Base-by-base conservation (phyloP, 78 protist genomes). In the Cavenderia fasciculata region DNA sequence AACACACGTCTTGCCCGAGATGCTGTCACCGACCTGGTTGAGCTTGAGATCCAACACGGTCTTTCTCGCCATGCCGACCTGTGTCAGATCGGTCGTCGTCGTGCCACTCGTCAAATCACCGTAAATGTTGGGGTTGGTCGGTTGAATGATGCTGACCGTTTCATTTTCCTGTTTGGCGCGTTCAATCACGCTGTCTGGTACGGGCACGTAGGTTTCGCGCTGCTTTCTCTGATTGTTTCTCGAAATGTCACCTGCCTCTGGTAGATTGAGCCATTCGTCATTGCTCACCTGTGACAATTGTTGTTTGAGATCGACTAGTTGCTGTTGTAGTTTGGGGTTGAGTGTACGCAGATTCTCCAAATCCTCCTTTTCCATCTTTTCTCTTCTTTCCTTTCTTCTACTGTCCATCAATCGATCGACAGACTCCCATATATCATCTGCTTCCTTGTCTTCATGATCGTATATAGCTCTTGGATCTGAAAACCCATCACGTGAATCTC, bases 1-100 rank as follows among this genome's bases (percentile, higher is more conserved):
- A 1, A 98, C 97, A 14, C 92, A 96, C 6, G 98, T 96, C 71
- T 96, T 97, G 1, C 99, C 99, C 0, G 93, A 25, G 4, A 98
- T 98, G 0, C 87, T 43, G 62, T 96, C 98, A 10, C 96, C 63
- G 23, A 79, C 86, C 40, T 68, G 89, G 38, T 72, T 52, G 71
- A 97, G 91, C 74, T 92, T 92, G 36, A 94, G 51, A 18, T 63
- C 59, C 16, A 97, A 74, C 61, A 95, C 51, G 6, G 92, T 21
- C 62, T 52, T 76, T 4, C 98, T 84, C 8, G 97, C 97, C 3
- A 78, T 71, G 14, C 97, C 97, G 34, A 95, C 77, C 41, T 93
- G 77, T 36, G 94, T 91, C 18, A 98, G 63, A 51, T 97, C 98
- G 4, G 96, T 72, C 2, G 86, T 36, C 19, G 54, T 27, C 2